Percentiles rank a stretch among this genome's conserved stretches.
These are phyloP conservation scores for Coprinopsis sp. DNA, from an alignment of 768 basidiomycete genomes.

Conservation along the genomic window DNA sequence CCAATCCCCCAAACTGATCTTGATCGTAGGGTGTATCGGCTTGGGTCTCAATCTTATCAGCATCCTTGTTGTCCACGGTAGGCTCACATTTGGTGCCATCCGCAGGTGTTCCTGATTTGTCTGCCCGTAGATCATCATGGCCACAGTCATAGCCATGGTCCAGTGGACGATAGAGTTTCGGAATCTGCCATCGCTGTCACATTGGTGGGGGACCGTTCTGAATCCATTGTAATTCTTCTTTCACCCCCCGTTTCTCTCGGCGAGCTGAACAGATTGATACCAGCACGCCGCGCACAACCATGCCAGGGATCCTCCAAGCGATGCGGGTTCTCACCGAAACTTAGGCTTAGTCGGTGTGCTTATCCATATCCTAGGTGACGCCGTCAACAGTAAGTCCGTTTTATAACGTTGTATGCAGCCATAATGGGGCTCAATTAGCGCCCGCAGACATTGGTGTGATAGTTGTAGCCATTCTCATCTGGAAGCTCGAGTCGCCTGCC, in stretches of 20 bases:
- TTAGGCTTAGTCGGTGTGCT: slow-evolving; percentile 45
- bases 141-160: slow-evolving; percentile 36
- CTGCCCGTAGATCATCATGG: slow-evolving; percentile 34
- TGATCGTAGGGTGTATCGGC: slow-evolving; percentile 47
- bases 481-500: slow-evolving; percentile 39
- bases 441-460: slow-evolving; percentile 50
- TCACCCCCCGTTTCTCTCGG: too few species aligned
- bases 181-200: too few species aligned
- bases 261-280: too few species aligned
- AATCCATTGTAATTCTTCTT: too few species aligned
- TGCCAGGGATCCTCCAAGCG: slow-evolving; percentile 35
- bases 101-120: not conserved
- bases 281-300: slow-evolving; percentile 51
- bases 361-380: slow-evolving; percentile 49
- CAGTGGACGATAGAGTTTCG: slow-evolving; percentile 3
- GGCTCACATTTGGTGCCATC: slow-evolving; percentile 2
- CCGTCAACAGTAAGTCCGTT: slow-evolving; percentile 41
- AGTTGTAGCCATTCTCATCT: slow-evolving; percentile 44
- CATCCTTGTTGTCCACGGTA: slow-evolving; percentile 46
- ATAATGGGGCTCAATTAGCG: not conserved
- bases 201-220: too few species aligned
- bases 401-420: not conserved
- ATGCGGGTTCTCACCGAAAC: slow-evolving; percentile 28
- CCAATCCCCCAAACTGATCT: slow-evolving; percentile 37
- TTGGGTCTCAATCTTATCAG: slow-evolving; percentile 45